Evolutionary conservation across 2,329 filamentous ascomycete species (phyloP).

Genomic region (Verticillium zaregamsianum): DNA sequence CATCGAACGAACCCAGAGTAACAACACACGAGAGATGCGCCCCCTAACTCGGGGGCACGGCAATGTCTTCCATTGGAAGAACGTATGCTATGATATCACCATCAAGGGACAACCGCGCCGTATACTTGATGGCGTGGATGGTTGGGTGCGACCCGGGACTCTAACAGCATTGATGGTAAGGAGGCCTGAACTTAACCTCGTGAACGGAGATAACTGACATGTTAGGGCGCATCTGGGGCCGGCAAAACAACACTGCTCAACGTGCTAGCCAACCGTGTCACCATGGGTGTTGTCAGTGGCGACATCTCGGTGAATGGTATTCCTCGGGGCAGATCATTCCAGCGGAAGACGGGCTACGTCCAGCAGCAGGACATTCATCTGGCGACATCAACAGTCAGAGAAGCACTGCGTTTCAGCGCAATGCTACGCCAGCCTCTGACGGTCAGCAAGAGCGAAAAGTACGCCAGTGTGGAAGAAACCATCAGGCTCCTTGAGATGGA

Average conservation of each 20-base stretch:
- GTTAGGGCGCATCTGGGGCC: slow-evolving; percentile 12
- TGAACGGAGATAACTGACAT: neutral
- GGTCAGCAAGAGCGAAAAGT: slow-evolving; percentile 30
- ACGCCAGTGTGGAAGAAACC: slow-evolving; percentile 20
- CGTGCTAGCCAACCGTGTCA: slow-evolving; percentile 61
- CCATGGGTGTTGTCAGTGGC: slow-evolving; percentile 63
- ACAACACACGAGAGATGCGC: too few relatives aligned
- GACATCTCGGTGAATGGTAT: slow-evolving; percentile 67
- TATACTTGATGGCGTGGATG: slow-evolving; percentile 63
- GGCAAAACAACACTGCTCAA: slow-evolving; percentile 51
- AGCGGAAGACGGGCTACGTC: slow-evolving; percentile 65
- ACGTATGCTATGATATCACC: slow-evolving; percentile 66
- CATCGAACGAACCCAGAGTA: too few relatives aligned
- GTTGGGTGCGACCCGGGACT: slow-evolving; percentile 68
- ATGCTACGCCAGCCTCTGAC: slow-evolving; percentile 61
- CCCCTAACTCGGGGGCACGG: neutral
- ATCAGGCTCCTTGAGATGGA: slow-evolving; percentile 33
- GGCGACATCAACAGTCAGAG: slow-evolving; percentile 41
- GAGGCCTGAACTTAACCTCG: slow-evolving; percentile 29
- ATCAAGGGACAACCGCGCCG: slow-evolving; percentile 58
- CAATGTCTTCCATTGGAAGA: slow-evolving; percentile 60
- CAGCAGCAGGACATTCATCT: slow-evolving; percentile 54
- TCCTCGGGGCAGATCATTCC: slow-evolving; percentile 59
- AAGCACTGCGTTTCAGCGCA: slow-evolving; percentile 64
- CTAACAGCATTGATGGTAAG: slow-evolving; percentile 61